These are phyloP conservation scores for Grosmannia huntii DNA, from an alignment of 2,329 filamentous ascomycete genomes.

Conservation along the genomic window DNA sequence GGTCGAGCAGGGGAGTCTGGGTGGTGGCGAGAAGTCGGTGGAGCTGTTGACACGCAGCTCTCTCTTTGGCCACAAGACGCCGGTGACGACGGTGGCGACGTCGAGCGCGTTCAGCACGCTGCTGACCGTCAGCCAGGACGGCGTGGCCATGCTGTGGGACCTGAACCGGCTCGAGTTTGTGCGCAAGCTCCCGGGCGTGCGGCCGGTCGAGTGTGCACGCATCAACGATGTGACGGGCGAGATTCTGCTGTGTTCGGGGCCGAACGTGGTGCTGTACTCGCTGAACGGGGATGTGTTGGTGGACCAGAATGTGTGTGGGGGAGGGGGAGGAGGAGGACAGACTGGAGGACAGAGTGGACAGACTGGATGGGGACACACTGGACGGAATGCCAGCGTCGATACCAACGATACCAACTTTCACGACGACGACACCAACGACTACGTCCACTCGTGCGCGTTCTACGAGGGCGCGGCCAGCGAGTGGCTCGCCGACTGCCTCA, in stretches of 20 bases:
- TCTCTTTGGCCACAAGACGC: slow-evolving; percentile 79
- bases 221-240: slow-evolving; percentile 90
- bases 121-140: slow-evolving; percentile 70
- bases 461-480: slow-evolving; percentile 87
- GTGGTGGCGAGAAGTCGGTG: slow-evolving; percentile 54
- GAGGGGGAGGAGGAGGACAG: no score
- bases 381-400: neutral
- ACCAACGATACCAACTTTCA: neutral
- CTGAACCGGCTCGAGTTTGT: slow-evolving; percentile 83
- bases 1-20: slow-evolving; percentile 55
- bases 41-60: slow-evolving; percentile 69
- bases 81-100: slow-evolving; percentile 70
- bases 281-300: slow-evolving; percentile 77
- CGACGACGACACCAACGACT: slow-evolving; percentile 46
- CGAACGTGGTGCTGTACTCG: slow-evolving; percentile 65
- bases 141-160: slow-evolving; percentile 78
- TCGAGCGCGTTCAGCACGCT: slow-evolving; percentile 83
- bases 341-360: no score
- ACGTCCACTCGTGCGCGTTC: slow-evolving; percentile 71
- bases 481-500: slow-evolving; percentile 74
- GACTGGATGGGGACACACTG: no score
- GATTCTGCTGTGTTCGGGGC: slow-evolving; percentile 70
- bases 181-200: slow-evolving; percentile 48
- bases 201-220: slow-evolving; percentile 56
- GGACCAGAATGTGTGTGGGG: slow-evolving; percentile 63